Base-by-base conservation (phyloP, 345 rosid species). In the Noccaea caerulescens region DNA sequence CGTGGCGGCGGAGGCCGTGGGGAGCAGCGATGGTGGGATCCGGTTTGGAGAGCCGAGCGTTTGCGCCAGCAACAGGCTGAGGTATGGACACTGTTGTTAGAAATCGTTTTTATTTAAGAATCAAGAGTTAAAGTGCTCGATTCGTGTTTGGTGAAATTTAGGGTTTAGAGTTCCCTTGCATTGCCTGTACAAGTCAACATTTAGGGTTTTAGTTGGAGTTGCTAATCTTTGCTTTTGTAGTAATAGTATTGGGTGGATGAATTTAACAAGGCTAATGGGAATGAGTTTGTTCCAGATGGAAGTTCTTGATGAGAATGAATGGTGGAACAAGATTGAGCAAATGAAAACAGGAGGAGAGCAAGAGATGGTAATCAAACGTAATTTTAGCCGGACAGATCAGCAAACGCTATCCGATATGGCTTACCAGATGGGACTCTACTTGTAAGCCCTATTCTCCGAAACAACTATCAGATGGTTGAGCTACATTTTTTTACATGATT, bases 21-120 rank as follows among this genome's bases (percentile, higher is more conserved):
- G 1, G 96, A 93, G 75, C 97, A 93, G 81, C 86, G 98, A 13
- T 93, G 96, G 97, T 93, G 98, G 98, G 98, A 93, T 77, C 97
- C 98, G 0, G 98, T 81, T 4, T 93, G 98, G 98, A 88, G 97
- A 56, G 98, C 96, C 5, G 96, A 91, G 84, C 95, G 95, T 11
- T 76, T 93, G 80, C 84, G 88, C 42, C 88, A 89, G 75, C 69
- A 87, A 74, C 88, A 86, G 0, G 90, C 73, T 37, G 90, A 93
- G 77, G 67, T 73, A 66, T 46, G 8, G 1, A 33, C 25, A 71
- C 63, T 16, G 18, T 64, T 57, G 27, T 65, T 71, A 38, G 51
- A 10, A 8, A 37, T 23, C 9, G 57, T 51, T 47, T 53, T 14
- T 7, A 10, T 51, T 6, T 25, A 14, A 50, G 69, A 32, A 54